Evolutionary conservation across 208 protist genomes (phyloP).

Genomic region (Leishmania tarentolae): DNA sequence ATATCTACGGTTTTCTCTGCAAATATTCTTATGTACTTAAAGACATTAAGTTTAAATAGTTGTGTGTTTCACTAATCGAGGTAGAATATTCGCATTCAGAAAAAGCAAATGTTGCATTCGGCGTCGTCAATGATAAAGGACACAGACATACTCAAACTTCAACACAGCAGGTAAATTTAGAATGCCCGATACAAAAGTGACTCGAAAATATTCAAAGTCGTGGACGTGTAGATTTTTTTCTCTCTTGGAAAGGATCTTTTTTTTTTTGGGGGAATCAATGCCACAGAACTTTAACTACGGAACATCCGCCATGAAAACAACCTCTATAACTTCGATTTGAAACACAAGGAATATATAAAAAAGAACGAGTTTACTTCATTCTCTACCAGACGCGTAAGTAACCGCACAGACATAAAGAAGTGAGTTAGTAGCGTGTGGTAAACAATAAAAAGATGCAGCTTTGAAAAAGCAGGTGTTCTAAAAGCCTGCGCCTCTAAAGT

Average conservation of each 20-base stretch:
- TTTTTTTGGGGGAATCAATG: neutral
- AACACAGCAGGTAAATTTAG: neutral
- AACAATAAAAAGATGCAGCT: neutral
- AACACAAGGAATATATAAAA: neutral
- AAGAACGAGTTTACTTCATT: neutral
- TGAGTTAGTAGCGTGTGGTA: neutral
- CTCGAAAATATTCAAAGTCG: neutral
- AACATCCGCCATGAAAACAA: neutral
- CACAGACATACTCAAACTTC: neutral
- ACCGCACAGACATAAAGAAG: neutral
- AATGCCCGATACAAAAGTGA: neutral
- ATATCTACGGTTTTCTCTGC: neutral
- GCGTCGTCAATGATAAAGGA: neutral
- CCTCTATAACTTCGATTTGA: neutral
- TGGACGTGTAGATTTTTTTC: neutral
- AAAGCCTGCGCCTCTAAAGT: neutral
- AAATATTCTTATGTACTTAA: neutral
- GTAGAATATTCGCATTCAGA: neutral
- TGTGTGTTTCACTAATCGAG: neutral
- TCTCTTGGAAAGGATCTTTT: neutral
- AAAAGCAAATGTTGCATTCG: neutral
- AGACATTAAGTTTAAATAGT: neutral
- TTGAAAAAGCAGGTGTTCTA: neutral
- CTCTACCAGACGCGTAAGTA: neutral
- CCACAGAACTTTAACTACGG: too few relatives aligned